Evolutionary conservation across 2,329 filamentous ascomycete species (phyloP).

Genomic region (Neoscytalidium dimidiatum): DNA sequence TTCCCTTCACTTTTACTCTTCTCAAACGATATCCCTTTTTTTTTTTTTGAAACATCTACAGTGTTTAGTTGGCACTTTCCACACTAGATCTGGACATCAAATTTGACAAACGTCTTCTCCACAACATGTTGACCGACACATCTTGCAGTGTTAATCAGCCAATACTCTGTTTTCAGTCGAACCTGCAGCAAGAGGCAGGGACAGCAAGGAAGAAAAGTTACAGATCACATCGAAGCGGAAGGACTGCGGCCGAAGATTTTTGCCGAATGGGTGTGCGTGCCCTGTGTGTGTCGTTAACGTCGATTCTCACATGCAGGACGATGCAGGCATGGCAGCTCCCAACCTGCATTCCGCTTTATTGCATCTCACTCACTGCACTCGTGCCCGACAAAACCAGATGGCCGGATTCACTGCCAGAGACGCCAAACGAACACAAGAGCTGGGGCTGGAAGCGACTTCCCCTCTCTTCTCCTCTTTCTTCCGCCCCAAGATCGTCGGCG

Average conservation of each 20-base stretch:
- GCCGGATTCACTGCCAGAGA: neutral
- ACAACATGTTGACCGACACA: neutral
- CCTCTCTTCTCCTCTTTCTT: neutral
- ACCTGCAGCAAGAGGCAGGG: neutral
- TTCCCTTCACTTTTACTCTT: neutral
- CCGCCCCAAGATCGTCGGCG: neutral
- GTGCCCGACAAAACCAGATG: constrained; percentile 6
- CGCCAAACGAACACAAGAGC: neutral
- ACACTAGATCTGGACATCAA: neutral
- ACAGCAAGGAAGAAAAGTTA: neutral
- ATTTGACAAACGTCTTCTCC: neutral
- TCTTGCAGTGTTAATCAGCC: neutral
- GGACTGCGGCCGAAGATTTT: neutral
- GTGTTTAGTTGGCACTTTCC: neutral
- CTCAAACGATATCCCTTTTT: constrained; percentile 9
- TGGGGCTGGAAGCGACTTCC: neutral
- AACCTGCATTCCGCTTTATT: neutral
- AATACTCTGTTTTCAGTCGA: neutral
- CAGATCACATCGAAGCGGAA: constrained; percentile 8
- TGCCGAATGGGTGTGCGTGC: neutral
- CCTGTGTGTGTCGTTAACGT: too few relatives aligned
- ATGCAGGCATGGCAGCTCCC: neutral
- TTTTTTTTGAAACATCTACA: neutral
- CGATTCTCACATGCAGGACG: constrained; percentile 3
- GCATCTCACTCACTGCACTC: constrained; percentile 2